These are phyloP conservation scores for Yarrowia osloensis DNA, from an alignment of 805 yeast species.

Conservation along the genomic window DNA sequence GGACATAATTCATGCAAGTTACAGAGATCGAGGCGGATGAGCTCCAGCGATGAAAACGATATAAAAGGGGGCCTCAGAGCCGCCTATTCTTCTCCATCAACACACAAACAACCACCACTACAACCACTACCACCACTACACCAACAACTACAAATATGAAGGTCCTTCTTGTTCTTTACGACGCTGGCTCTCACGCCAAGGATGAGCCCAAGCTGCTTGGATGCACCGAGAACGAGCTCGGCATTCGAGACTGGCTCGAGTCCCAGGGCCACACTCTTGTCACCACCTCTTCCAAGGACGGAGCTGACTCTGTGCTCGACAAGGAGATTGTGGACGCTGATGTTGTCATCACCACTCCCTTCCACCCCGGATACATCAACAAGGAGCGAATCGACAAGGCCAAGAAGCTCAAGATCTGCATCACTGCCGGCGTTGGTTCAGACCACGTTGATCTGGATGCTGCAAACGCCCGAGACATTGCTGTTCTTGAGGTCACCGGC, in stretches of 20 bases:
- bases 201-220: background rate
- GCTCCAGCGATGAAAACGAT: background rate
- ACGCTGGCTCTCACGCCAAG: background rate
- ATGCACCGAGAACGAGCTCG: background rate
- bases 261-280: background rate
- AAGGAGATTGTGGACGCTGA: background rate
- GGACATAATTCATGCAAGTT: background rate
- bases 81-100: background rate
- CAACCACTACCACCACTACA: background rate
- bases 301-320: background rate
- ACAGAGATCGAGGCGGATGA: background rate
- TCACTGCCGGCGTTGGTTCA: background rate
- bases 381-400: background rate
- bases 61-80: background rate
- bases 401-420: background rate
- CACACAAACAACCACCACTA: background rate
- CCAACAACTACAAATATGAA: background rate
- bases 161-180: background rate
- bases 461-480: background rate
- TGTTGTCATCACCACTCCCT: background rate
- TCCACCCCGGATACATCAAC: background rate
- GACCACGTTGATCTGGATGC: background rate
- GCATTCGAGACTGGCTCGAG: background rate
- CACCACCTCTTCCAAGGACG: background rate
- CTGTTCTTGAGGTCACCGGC: background rate